Percentiles rank a stretch among this genome's conserved stretches.
phyloP scores from a whole-genome alignment of 768 basidiomycete genomes.

The Boletellus ananas region DNA sequence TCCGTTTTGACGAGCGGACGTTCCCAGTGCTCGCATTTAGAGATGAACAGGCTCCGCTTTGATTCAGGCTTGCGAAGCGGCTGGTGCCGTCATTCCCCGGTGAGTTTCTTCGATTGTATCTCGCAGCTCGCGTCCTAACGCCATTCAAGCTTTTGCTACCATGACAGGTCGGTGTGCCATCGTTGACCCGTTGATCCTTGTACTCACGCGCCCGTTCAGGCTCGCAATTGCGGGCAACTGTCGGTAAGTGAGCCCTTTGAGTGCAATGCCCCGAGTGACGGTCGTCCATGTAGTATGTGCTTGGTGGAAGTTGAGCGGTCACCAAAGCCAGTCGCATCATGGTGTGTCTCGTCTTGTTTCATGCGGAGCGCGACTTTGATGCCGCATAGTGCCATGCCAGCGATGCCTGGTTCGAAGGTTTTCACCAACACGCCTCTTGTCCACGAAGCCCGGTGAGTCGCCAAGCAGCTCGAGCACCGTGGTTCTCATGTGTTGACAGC shows the following conservation, averaged over 20 bases:
- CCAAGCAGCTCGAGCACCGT: background rate
- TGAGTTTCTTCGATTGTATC: conserved; percentile 29
- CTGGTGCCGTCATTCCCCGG: conserved; percentile 79
- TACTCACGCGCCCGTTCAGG: conserved; percentile 36
- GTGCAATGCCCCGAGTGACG: conserved; percentile 6
- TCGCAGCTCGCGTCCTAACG: conserved; percentile 10
- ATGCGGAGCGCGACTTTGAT: background rate
- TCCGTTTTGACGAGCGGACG: conserved; percentile 35
- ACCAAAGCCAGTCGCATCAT: conserved; percentile 92
- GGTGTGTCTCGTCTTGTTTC: conserved; percentile 42
- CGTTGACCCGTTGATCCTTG: background rate
- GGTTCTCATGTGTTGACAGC: conserved; percentile 36
- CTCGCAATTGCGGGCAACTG: conserved; percentile 98
- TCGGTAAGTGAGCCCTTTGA: conserved; percentile 51
- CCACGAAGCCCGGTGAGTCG: conserved; percentile 71
- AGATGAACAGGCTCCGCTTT: conserved; percentile 74
- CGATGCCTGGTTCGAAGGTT: conserved; percentile 90
- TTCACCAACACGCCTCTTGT: conserved; percentile 91
- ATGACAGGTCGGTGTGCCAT: conserved; percentile 59
- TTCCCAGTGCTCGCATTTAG: conserved; percentile 5
- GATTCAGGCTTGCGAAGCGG: conserved; percentile 94
- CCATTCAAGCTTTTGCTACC: conserved; percentile 68
- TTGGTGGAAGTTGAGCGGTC: conserved; percentile 95
- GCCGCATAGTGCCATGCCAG: conserved; percentile 82
- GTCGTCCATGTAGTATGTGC: conserved; percentile 71